Evolutionary conservation across 148 eudicot genomes (phyloP), one percentile per base, ranked within the genome.

Genomic region (Chenopodium suecicum): DNA sequence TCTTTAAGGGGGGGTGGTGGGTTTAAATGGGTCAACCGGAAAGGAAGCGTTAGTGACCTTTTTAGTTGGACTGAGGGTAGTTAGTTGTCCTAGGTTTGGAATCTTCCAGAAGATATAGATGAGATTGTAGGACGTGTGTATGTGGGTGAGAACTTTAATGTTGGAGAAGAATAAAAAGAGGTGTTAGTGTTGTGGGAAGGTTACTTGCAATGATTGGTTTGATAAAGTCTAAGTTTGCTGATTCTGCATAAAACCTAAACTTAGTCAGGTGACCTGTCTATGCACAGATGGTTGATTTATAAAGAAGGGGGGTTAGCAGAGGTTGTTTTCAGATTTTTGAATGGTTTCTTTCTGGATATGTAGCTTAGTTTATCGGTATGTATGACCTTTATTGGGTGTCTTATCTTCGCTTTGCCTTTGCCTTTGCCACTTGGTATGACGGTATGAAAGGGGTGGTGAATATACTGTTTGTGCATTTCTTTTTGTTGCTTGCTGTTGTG

Each of bases 211-310:
- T 79, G 82, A 82, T 82, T 85, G 85, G 81, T 37, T 47, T 63
- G 72, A 80, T 72, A 72, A 82, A 79, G 84, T 78, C 60, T 82
- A 50, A 11, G 72, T n/a, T 41, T 44, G 74, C 70, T 85, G 78
- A 80, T 84, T 31, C 47, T 60, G 48, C 77, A 44, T 50, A 41
- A 78, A 5, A 44, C 79, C 27, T 74, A 32, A 41, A 48, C 67
- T 34, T 79, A 29, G 77, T 75, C 83, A 78, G 79, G 79, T 79
- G 85, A 78, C 82, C 74, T 78, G 82, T 78, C 78, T 79, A 73
- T 79, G 58, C 69, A 23, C 65, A 75, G 73, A 74, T 75, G 80
- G 52, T 79, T 58, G 48, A 73, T 54, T 32, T 58, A 25, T 64
- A 73, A 79, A 74, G 47, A 52, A 6, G 8, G 44, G 44, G 44